Evolutionary conservation across 306 rosid species (phyloP).

Genomic region (Dicorynia guianensis): DNA sequence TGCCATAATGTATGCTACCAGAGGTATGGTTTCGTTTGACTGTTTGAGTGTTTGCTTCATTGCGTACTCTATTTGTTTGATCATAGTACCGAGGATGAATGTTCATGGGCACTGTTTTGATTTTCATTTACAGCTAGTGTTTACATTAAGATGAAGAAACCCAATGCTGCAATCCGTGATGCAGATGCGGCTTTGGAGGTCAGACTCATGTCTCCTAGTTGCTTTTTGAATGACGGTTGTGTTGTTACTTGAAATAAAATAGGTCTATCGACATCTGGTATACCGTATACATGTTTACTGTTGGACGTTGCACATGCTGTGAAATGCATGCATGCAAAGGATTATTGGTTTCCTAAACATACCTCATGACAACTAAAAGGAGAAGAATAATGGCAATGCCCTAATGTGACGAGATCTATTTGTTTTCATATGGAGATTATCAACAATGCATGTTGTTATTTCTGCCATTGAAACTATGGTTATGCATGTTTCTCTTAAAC

Average conservation of each 20-base stretch:
- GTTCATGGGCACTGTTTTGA: conserved; percentile 6
- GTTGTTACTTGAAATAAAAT: conserved; percentile 16
- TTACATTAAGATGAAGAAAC: conserved; percentile 92
- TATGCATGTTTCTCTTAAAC: neutral
- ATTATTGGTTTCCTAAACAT: neutral
- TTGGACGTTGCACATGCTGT: neutral
- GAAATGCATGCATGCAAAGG: conserved; percentile 1
- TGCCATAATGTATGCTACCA: conserved; percentile 86
- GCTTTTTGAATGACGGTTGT: conserved; percentile 1
- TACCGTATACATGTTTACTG: neutral
- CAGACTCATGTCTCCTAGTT: conserved; percentile 10
- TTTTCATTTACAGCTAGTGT: conserved; percentile 65
- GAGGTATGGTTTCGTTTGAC: conserved; percentile 59
- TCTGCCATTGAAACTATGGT: neutral
- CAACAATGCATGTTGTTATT: neutral
- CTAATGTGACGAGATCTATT: conserved; percentile 9
- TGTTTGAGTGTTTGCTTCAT: conserved; percentile 13
- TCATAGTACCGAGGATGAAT: conserved; percentile 22
- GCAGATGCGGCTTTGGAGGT: conserved; percentile 94
- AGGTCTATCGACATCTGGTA: neutral
- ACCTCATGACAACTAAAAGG: neutral
- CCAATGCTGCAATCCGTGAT: conserved; percentile 89
- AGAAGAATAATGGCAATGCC: neutral
- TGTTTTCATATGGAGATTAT: neutral
- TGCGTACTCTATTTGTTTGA: conserved; percentile 13